A percentile compares a stretch with the other conserved stretches of the same genome.
These are phyloP conservation scores for Allantophomopsis cytisporea DNA, from an alignment of 2,329 filamentous ascomycete species.

Conservation along the genomic window DNA sequence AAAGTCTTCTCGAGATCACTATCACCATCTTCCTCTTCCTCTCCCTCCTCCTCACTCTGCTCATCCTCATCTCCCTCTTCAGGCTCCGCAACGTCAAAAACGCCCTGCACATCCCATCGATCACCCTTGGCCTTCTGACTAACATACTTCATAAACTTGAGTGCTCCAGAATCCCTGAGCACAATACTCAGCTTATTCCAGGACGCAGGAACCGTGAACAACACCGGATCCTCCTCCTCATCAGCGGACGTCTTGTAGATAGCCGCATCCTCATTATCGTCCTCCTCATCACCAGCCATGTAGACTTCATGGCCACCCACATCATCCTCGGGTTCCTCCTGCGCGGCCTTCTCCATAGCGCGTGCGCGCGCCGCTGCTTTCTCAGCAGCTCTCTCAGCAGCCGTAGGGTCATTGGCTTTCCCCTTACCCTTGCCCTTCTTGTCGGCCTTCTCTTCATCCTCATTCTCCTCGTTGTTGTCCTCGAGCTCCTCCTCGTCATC, in stretches of 20 bases:
- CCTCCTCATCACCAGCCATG: constrained; percentile 77
- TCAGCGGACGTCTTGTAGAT: constrained; percentile 60
- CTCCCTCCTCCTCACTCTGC: constrained; percentile 24
- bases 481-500: constrained; percentile 24
- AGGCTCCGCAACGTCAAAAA: constrained; percentile 55
- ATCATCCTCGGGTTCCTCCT: constrained; percentile 32
- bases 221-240: constrained; percentile 62
- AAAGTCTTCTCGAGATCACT: constrained; percentile 19
- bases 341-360: constrained; percentile 10
- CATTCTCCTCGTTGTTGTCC: background rate
- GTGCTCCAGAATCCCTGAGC: constrained; percentile 68
- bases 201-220: constrained; percentile 53
- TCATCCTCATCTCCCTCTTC: constrained; percentile 27
- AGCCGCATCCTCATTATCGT: constrained; percentile 60
- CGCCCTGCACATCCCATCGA: constrained; percentile 79
- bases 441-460: constrained; percentile 17
- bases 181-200: constrained; percentile 95
- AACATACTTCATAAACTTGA: constrained; percentile 96
- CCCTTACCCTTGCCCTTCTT: constrained; percentile 18
- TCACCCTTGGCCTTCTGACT: constrained; percentile 72
- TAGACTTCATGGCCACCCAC: constrained; percentile 78
- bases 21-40: constrained; percentile 32
- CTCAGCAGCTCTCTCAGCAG: constrained; percentile 4
- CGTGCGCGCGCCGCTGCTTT: constrained; percentile 10
- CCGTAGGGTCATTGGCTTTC: constrained; percentile 5